Conservation (phyloP, 805 yeast genomes). For the Tetrapisispora fleetii region DNA sequence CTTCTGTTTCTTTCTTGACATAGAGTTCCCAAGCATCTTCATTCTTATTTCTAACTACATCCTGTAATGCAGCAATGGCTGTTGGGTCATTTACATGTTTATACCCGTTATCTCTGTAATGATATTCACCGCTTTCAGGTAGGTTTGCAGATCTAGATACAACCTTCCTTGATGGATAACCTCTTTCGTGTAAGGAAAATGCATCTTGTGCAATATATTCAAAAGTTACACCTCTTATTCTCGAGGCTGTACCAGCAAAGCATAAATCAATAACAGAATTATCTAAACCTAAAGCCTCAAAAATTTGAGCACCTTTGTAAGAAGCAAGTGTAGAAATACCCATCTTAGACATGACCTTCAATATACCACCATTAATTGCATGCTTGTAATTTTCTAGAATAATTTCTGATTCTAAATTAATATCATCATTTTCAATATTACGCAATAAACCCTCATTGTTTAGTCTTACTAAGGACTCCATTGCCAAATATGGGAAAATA, state of each 20-base stretch:
- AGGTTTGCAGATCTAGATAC: constrained; percentile 56
- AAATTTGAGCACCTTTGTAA: constrained; percentile 98
- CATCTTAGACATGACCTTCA: constrained; percentile 98
- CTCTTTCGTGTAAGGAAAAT: constrained; percentile 84
- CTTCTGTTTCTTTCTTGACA: constrained; percentile 81
- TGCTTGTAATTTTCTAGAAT: constrained; percentile 71
- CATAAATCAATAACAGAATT: constrained; percentile 91
- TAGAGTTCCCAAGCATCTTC: constrained; percentile 87
- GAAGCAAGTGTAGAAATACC: constrained; percentile 97
- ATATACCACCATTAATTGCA: constrained; percentile 82
- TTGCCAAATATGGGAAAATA: constrained; percentile 84
- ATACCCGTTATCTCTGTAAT: constrained; percentile 98
- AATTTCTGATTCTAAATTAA: constrained; percentile 40
- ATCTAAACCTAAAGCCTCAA: constrained; percentile 93
- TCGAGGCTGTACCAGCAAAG: constrained; percentile 94
- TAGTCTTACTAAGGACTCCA: constrained; percentile 81
- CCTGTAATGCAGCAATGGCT: constrained; percentile 91
- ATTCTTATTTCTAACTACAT: constrained; percentile 95
- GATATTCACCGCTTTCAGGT: constrained; percentile 94
- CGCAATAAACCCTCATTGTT: constrained; percentile 67
- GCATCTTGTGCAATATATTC: constrained; percentile 97
- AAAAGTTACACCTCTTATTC: constrained; percentile 91
- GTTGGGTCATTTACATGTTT: constrained; percentile 90
- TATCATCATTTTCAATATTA: constrained; percentile 31
- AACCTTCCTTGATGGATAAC: constrained; percentile 70